Evolutionary conservation across 2,329 filamentous ascomycete genomes (phyloP).

Genomic region (Akanthomyces muscarius): DNA sequence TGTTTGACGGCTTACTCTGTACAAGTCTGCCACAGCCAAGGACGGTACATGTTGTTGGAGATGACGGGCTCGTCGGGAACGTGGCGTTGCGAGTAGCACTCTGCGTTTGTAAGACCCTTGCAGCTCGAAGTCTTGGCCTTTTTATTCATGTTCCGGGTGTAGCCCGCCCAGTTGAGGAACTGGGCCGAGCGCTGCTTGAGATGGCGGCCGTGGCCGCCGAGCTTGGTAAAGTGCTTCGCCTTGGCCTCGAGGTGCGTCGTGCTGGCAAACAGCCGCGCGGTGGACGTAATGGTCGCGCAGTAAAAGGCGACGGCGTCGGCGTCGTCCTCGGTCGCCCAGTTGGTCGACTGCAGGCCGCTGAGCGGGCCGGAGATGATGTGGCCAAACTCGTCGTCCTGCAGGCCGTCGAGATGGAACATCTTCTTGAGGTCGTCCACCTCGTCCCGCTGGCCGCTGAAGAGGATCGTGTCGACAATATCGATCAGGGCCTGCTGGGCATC

Average conservation of each 20-base stretch:
- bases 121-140: slow-evolving; percentile 23
- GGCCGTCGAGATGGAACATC: slow-evolving; percentile 30
- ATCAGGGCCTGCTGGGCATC: slow-evolving; percentile 56
- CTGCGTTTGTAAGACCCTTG: slow-evolving; percentile 23
- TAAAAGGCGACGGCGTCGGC: slow-evolving; percentile 41
- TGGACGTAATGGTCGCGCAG: slow-evolving; percentile 44
- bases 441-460: slow-evolving; percentile 35
- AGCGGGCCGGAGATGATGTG: slow-evolving; percentile 39
- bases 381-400: slow-evolving; percentile 41
- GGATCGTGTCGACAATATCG: slow-evolving; percentile 48
- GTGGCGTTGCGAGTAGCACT: slow-evolving; percentile 31
- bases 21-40: slow-evolving; percentile 53
- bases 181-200: slow-evolving; percentile 32
- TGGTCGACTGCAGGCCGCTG: slow-evolving; percentile 42
- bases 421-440: slow-evolving; percentile 39
- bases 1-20: slow-evolving; percentile 40
- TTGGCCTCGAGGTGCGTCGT: slow-evolving; percentile 33
- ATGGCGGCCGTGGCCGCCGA: slow-evolving; percentile 37
- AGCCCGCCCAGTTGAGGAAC: slow-evolving; percentile 51
- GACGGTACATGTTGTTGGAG: slow-evolving; percentile 27
- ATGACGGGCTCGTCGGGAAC: slow-evolving; percentile 23
- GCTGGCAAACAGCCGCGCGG: slow-evolving; percentile 38
- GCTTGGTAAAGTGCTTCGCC: slow-evolving; percentile 37
- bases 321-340: slow-evolving; percentile 51
- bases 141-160: slow-evolving; percentile 34